Base-by-base conservation (phyloP, 306 rosid species). In the Ormosia semicastrata region DNA sequence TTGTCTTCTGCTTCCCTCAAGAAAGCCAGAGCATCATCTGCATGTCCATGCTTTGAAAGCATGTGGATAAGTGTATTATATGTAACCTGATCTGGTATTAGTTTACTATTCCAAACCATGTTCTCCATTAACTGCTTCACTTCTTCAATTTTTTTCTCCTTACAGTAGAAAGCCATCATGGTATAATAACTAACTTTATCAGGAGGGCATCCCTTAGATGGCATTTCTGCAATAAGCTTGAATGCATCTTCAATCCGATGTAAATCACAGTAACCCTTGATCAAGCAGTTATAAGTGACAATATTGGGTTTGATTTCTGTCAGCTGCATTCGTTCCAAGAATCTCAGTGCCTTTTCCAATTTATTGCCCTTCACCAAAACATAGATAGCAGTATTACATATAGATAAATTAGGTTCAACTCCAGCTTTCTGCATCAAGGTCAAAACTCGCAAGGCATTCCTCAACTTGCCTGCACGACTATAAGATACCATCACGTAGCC, bases 341-440 rank as follows among this genome's bases (percentile, higher is more conserved):
- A 90, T 82, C 85, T 89, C 85, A 90, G 71, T 7, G 93, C 98
- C 87, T 93, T 93, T 71, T 86, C 87, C 75, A 93, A 76, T 65
- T 90, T 89, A 62, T 49, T 77, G 0, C 89, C 87, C 83, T 87
- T 88, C 76, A 90, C 98, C 88, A 95, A 84, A 77, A 88, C 94
- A 89, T 89, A 86, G 50, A 93, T 78, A 18, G 95, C 89, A 81
- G 90, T 93, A 85, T 93, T 95, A 85, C 95, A 93, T 73, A 90
- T 62, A 6, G 93, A 89, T 59, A 93, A 71, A 87, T 92, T 76
- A 54, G 89, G 92, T 50, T 93, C 94, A 71, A 93, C 89, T 66
- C 99, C 96, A 15, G 97, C 95, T 82, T 53, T 95, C 81, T 93
- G 99, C 99, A 95, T 93, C 87, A 95, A 86, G 18, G 94, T 95